Evolutionary conservation across 2,329 filamentous ascomycete species (phyloP), one percentile per base, ranked within the genome.

Genomic region (Paecilomyces variotii): DNA sequence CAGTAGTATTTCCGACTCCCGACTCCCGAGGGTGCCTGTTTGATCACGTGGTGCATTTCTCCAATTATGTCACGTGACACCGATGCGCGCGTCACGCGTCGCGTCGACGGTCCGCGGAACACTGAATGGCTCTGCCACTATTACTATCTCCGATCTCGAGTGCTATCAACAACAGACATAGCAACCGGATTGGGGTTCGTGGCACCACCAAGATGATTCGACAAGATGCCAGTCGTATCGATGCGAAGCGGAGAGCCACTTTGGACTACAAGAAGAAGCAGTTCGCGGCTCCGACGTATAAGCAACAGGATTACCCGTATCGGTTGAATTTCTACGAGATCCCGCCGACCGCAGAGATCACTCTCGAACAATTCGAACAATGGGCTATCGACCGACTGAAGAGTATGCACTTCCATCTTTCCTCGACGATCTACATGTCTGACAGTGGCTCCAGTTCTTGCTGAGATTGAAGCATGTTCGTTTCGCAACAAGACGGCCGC

Each of bases 281-380:
- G 73, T 97, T 97, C 71, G 88, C 88, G 59, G 82, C 85, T 24
- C 84, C 90, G 19, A 79, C 82, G 57, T 96, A 87, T 80, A 87
- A 90, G 73, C 86, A 91, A 64, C 82, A 87, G 58, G 82, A 88
- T 51, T 99, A 97, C 72, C 85, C 87, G 12, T 83, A 93, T 74
- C 88, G 92, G 58, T 84, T 99, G 69, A 99, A 95, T 79, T 93
- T 97, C 76, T 99, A 99, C 78, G 79, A 85, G 51, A 82, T 87
- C 27, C 90, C 94, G 53, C 94, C 94, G 0, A 97, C 91, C 0
- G 89, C 89, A 54, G 94, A 99, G 70, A 94, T 99, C 66, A 96
- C 91, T 0, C 85, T 99, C 50, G 94, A 99, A 71, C 87, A 99
- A 72, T 99, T 99, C 69, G 94, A 99, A 73, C 91, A 96, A 82